A percentile compares a stretch with the other conserved stretches of the same genome.
These are phyloP conservation scores for Saussurea involucrata DNA, from an alignment of 129 eudicot species.

Conservation along the genomic window DNA sequence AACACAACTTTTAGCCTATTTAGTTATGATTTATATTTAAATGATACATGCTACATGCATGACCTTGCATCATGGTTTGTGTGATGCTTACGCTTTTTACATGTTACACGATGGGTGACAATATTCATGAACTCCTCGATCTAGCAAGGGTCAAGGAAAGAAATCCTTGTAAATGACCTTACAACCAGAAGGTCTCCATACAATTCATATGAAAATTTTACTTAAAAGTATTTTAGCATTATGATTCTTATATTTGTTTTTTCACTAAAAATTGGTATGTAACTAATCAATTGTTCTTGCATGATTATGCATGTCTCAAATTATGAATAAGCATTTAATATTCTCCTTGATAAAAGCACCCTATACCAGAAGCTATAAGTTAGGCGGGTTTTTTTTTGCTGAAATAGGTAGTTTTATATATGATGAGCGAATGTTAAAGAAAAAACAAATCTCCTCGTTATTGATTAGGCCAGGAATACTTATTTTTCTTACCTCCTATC, in stretches of 20 bases:
- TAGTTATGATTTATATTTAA: background rate
- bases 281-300: background rate
- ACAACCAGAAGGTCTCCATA: background rate
- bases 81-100: background rate
- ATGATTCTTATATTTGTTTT: background rate
- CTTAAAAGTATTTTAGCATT: background rate
- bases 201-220: background rate
- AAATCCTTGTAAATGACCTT: background rate
- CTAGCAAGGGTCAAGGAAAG: background rate
- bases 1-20: background rate
- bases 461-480: background rate
- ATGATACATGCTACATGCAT: background rate
- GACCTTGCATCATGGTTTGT: background rate
- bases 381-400: background rate
- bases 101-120: background rate
- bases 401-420: too few relatives aligned
- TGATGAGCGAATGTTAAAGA: background rate
- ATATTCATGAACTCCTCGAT: background rate
- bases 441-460: too few relatives aligned
- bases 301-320: background rate
- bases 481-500: background rate
- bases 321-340: too few relatives aligned
- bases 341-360: background rate
- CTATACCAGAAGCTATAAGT: background rate
- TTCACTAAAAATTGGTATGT: background rate